A percentile compares a stretch with the other conserved stretches of the same genome.
phyloP scores from a whole-genome alignment of 148 eudicot genomes.

The Rhododendron molle region DNA sequence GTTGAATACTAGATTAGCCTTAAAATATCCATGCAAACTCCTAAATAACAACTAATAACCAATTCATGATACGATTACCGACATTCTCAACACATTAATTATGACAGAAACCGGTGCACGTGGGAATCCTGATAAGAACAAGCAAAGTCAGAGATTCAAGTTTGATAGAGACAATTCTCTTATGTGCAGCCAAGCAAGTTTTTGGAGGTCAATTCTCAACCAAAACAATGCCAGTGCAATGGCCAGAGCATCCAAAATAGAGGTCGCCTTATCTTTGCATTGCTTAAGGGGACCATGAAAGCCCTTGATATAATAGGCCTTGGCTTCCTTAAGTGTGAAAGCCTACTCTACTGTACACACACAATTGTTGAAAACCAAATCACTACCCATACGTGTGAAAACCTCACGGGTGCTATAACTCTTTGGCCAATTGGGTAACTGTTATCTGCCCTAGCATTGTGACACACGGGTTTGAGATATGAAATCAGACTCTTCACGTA shows the following conservation, averaged over 20 bases:
- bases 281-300: background rate
- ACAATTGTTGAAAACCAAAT: background rate
- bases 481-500: background rate
- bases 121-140: background rate
- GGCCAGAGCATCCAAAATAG: background rate
- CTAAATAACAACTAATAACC: background rate
- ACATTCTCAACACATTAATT: background rate
- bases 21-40: background rate
- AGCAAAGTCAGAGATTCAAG: background rate
- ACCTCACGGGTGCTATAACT: background rate
- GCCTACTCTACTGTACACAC: background rate
- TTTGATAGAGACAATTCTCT: background rate
- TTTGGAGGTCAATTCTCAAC: constrained; percentile 9
- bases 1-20: background rate
- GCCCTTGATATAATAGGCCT: background rate
- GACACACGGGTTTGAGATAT: background rate
- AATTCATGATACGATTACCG: background rate
- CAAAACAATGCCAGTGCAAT: background rate
- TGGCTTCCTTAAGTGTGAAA: background rate
- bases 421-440: background rate
- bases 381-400: background rate
- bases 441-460: background rate
- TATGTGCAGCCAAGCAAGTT: constrained; percentile 1
- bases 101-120: background rate
- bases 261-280: background rate